Evolutionary conservation across 139 green algal genomes (phyloP).

Genomic region (Edaphochlamys debaryana): DNA sequence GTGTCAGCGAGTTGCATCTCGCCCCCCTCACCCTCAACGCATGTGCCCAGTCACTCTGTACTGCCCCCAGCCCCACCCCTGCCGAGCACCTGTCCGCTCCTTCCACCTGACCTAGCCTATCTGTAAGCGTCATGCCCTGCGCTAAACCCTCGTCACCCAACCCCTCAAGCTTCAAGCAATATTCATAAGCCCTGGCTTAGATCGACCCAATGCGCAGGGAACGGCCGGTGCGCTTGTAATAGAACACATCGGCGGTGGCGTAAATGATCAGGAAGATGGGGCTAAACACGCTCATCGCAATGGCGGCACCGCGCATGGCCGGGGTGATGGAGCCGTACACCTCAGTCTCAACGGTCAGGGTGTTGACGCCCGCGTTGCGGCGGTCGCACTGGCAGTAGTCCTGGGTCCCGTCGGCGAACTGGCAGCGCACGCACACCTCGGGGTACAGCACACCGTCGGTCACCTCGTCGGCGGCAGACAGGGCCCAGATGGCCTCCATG

Average conservation of each 20-base stretch:
- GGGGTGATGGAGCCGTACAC: conserved; percentile 42
- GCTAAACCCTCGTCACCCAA: too few species aligned
- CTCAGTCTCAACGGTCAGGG: conserved; percentile 27
- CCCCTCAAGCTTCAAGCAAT: too few species aligned
- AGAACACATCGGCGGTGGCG: neutral
- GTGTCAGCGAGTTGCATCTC: too few species aligned
- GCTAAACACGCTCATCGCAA: conserved; percentile 47
- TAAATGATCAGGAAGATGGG: conserved; percentile 48
- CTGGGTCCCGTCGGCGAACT: conserved; percentile 19
- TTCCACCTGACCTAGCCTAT: too few species aligned
- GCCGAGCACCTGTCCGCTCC: too few species aligned
- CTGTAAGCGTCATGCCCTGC: too few species aligned
- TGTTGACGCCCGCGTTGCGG: conserved; percentile 1
- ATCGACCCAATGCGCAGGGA: too few species aligned
- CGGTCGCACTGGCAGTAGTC: conserved; percentile 28
- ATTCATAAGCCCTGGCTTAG: too few species aligned
- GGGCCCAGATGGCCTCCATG: conserved; percentile 8
- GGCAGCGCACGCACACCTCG: conserved; percentile 46
- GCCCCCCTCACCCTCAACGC: too few species aligned
- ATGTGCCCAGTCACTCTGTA: too few species aligned
- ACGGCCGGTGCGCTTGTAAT: too few species aligned
- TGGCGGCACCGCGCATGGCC: conserved; percentile 45
- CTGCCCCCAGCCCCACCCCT: too few species aligned
- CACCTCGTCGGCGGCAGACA: conserved; percentile 35
- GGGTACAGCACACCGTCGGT: conserved; percentile 41